Conservation (phyloP, 179 eudicot species). For the Dionaea muscipula region DNA sequence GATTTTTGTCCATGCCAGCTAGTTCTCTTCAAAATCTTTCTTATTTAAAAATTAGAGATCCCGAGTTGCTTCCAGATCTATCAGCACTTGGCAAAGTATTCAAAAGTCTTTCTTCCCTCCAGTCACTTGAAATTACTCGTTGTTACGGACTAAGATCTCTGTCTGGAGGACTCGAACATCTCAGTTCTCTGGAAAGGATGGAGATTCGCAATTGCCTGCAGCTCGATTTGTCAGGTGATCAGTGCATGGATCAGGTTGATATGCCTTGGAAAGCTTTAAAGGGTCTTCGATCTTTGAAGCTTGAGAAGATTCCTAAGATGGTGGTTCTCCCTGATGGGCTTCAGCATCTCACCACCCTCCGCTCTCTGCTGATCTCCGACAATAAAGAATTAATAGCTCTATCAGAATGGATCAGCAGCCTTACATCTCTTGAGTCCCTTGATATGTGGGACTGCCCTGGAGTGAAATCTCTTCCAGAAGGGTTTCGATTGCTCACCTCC, state of each 20-base stretch:
- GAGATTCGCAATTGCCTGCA: background rate
- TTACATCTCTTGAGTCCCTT: conserved; percentile 10
- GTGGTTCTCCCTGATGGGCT: conserved; percentile 8
- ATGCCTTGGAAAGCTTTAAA: conserved; percentile 18
- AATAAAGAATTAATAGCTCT: background rate
- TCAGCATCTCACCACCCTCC: conserved; percentile 5
- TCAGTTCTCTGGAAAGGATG: conserved; percentile 11
- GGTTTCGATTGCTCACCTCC: conserved; percentile 17
- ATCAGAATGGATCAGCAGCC: conserved; percentile 24
- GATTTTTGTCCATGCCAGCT: conserved; percentile 12
- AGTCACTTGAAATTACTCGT: background rate
- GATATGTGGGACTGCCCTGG: background rate
- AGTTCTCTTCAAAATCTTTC: conserved; percentile 11
- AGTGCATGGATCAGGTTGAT: background rate
- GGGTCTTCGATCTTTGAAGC: background rate
- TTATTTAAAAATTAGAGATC: conserved; percentile 3
- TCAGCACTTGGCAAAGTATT: conserved; percentile 10
- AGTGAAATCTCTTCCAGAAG: conserved; percentile 10
- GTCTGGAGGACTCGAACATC: conserved; percentile 9
- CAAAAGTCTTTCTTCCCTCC: conserved; percentile 14
- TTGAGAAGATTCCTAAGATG: background rate
- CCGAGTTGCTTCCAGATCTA: conserved; percentile 2
- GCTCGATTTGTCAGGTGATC: conserved; percentile 6
- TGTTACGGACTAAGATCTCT: conserved; percentile 8
- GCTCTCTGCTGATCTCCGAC: background rate